Evolutionary conservation across 495 filamentous ascomycete genomes (phyloP), one percentile per base, ranked within the genome.

Genomic region (Penicillium cinerascens): DNA sequence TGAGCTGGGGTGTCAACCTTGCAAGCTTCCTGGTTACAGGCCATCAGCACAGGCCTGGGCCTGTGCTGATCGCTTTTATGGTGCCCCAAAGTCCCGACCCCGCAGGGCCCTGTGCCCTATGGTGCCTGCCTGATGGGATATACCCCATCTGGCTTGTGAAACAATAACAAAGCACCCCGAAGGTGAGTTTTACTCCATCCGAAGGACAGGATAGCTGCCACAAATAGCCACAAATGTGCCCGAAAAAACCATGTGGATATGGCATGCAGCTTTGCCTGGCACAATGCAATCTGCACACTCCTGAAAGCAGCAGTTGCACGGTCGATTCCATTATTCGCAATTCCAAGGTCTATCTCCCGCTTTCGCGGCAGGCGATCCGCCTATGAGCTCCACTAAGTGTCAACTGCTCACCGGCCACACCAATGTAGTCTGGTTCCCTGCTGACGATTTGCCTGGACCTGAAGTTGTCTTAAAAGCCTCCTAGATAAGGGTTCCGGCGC

Each of bases 361-460:
- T 36, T 42, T 55, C 53, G 23, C 35, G 17, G 46, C 22, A 44
- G 45, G 29, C 51, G 51, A 44, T 47, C 48, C 39, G 29, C 56
- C 48, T 42, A 47, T 39, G 37, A 17, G 38, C 22, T 33, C 44
- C 50, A 45, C 49, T 42, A 46, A 16, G 44, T 54, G 60, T 60
- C 52, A 61, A 50, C 23, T 49, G 37, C 33, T 61, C 59, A 61
- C 59, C 59, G 55, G 55, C 33, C 44, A 52, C 18, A 41, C 42
- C 47, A 49, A 35, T 11, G 43, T 35, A 44, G 27, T 17, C 35
- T 42, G 15, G n/a, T 37, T 47, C 25, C 37, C 16, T 38, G 38
- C 49, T 57, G 54, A 57, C 29, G 39, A 52, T 46, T 44, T 27
- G 16, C 17, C n/a, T 35, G 26, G 39, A 37, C 22, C 47, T n/a